phyloP scores from a whole-genome alignment of 1,139 yeast species.

The Arxiozyma telluris region DNA sequence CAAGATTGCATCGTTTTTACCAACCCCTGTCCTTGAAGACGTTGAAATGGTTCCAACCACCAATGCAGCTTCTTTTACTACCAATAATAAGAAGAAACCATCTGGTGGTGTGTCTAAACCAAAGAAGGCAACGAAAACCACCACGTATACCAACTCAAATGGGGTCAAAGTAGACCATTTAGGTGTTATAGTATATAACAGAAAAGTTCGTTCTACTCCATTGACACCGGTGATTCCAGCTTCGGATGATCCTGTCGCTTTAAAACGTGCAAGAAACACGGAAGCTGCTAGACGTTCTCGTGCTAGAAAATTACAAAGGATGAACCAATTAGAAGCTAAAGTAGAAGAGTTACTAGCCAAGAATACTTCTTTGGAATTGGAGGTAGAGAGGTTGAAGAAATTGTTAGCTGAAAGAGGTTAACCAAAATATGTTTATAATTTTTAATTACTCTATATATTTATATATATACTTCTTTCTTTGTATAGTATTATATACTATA shows the following conservation, averaged over 20 bases:
- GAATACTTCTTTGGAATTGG: conserved; percentile 49
- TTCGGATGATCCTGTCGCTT: conserved; percentile 53
- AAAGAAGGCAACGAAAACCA: background rate
- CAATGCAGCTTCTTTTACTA: background rate
- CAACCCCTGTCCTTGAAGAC: conserved; percentile 29
- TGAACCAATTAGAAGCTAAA: conserved; percentile 69
- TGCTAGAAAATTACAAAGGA: conserved; percentile 84
- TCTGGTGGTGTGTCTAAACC: conserved; percentile 7
- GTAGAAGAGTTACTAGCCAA: conserved; percentile 55
- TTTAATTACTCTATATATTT: background rate
- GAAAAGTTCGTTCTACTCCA: conserved; percentile 52
- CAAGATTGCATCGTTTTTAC: conserved; percentile 19
- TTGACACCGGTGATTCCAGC: conserved; percentile 59
- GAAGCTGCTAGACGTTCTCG: conserved; percentile 96
- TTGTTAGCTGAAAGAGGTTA: conserved; percentile 31
- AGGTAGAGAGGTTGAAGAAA: conserved; percentile 48
- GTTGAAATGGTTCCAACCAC: conserved; percentile 7
- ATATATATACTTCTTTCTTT: background rate
- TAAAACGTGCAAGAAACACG: conserved; percentile 89
- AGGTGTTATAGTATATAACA: conserved; percentile 56
- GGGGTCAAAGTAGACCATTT: conserved; percentile 43
- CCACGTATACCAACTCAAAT: conserved; percentile 6
- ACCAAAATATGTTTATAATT: background rate
- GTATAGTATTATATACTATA: background rate
- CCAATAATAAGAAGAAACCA: conserved; percentile 3